Conservation (phyloP, 306 rosid species). For the Rubus parviflorus region DNA sequence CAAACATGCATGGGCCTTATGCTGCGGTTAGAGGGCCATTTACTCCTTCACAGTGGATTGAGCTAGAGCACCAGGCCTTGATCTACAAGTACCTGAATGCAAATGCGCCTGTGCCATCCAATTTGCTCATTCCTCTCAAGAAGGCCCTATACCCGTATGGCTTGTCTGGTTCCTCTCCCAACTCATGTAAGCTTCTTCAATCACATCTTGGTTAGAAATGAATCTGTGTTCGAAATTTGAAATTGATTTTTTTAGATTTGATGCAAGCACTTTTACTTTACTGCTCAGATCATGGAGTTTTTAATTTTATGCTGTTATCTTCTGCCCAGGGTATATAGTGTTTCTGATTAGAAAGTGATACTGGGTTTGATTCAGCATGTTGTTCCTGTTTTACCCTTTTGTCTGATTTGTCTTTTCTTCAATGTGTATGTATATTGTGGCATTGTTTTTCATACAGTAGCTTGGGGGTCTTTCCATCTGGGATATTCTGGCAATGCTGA, state of each 20-base stretch:
- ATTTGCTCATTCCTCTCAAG: slow-evolving; percentile 50
- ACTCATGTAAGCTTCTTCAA: slow-evolving; percentile 42
- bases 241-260: neutral
- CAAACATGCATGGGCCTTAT: slow-evolving; percentile 41
- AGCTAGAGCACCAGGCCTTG: slow-evolving; percentile 64
- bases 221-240: neutral
- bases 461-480: slow-evolving; percentile 56
- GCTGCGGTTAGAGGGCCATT: slow-evolving; percentile 45
- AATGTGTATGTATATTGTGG: neutral
- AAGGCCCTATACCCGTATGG: slow-evolving; percentile 44
- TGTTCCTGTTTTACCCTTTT: slow-evolving; percentile 14
- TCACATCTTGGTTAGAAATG: neutral
- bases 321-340: slow-evolving; percentile 6
- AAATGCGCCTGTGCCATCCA: slow-evolving; percentile 51
- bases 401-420: slow-evolving; percentile 13
- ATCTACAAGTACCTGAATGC: slow-evolving; percentile 54
- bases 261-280: slow-evolving; percentile 11
- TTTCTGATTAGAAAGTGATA: slow-evolving; percentile 11
- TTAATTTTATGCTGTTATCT: neutral
- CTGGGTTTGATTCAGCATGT: slow-evolving; percentile 23
- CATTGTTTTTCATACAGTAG: slow-evolving; percentile 21
- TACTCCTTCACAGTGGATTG: slow-evolving; percentile 60
- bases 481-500: slow-evolving; percentile 46
- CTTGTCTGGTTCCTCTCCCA: slow-evolving; percentile 35
- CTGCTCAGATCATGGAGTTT: neutral